These are phyloP conservation scores for Scenedesmus sp. DNA, from an alignment of 163 green algal genomes.

Conservation along the genomic window DNA sequence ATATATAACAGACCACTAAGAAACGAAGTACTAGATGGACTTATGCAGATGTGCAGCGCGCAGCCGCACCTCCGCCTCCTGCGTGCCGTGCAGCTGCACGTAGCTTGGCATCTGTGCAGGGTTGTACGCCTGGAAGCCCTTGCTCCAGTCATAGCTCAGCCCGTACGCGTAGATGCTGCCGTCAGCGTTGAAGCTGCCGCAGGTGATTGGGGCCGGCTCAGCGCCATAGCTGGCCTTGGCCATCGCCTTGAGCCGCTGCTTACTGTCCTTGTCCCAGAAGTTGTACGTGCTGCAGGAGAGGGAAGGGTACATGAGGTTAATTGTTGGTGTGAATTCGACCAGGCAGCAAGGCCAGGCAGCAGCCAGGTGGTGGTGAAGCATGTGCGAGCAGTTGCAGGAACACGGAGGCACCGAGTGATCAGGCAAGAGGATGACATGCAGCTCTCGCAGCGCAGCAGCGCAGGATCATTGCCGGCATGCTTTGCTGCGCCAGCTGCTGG, in stretches of 20 bases:
- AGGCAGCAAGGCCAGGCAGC: too few species aligned
- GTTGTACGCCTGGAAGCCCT: conserved; percentile 84
- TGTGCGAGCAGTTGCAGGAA: too few species aligned
- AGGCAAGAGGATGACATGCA: too few species aligned
- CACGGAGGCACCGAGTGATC: too few species aligned
- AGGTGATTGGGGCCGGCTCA: conserved; percentile 76
- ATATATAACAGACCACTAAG: too few species aligned
- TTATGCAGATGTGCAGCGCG: too few species aligned
- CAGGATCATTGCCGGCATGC: too few species aligned
- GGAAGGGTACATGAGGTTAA: not conserved
- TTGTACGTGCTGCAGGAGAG: conserved; percentile 87
- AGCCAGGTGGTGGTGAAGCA: too few species aligned
- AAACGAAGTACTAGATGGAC: too few species aligned
- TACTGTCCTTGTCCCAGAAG: conserved; percentile 99
- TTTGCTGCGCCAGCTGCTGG: too few species aligned
- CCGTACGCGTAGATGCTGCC: conserved; percentile 95
- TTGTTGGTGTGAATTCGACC: too few species aligned
- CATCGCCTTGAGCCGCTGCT: conserved; percentile 95
- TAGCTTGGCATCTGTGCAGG: conserved; percentile 84
- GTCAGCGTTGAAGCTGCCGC: conserved; percentile 85
- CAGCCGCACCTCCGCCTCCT: conserved; percentile 87
- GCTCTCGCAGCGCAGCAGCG: too few species aligned
- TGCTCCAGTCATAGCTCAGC: conserved; percentile 94
- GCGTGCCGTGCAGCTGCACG: conserved; percentile 91
- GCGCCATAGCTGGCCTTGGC: conserved; percentile 58